phyloP scores from a whole-genome alignment of 2,329 filamentous ascomycete genomes.

The Diaporthe nobilis region DNA sequence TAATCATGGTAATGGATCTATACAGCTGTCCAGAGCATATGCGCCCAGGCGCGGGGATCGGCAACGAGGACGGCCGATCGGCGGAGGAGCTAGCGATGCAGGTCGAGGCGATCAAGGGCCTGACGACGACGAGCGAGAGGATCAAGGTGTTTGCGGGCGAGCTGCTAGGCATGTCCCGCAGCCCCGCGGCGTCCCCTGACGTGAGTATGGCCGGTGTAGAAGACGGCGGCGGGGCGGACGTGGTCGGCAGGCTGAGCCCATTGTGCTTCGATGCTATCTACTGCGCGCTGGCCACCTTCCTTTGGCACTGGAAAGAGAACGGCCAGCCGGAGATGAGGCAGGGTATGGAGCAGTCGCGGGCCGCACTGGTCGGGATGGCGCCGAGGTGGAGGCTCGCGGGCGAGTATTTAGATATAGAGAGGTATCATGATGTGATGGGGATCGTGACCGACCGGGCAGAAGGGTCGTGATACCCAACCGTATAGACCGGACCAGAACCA shows the following conservation, averaged over 20 bases:
- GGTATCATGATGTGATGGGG: slow-evolving; percentile 52
- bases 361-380: slow-evolving; percentile 49
- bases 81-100: slow-evolving; percentile 51
- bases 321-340: slow-evolving; percentile 50
- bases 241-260: slow-evolving; percentile 51
- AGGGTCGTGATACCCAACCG: background rate
- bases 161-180: slow-evolving; percentile 38
- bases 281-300: slow-evolving; percentile 52
- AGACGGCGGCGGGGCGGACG: slow-evolving; percentile 22
- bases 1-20: slow-evolving; percentile 52
- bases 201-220: background rate
- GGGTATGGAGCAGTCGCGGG: slow-evolving; percentile 49
- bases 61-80: slow-evolving; percentile 55
- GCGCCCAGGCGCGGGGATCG: slow-evolving; percentile 41
- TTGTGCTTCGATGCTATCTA: slow-evolving; percentile 56
- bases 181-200: background rate
- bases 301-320: slow-evolving; percentile 55
- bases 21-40: slow-evolving; percentile 53
- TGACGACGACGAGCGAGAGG: slow-evolving; percentile 49
- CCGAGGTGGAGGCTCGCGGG: slow-evolving; percentile 54
- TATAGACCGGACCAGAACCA: background rate
- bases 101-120: slow-evolving; percentile 50
- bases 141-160: slow-evolving; percentile 50
- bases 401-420: slow-evolving; percentile 54
- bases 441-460: slow-evolving; percentile 40